Conservation (phyloP, 2,329 filamentous ascomycete genomes). For the Sclerotinia subarctica region DNA sequence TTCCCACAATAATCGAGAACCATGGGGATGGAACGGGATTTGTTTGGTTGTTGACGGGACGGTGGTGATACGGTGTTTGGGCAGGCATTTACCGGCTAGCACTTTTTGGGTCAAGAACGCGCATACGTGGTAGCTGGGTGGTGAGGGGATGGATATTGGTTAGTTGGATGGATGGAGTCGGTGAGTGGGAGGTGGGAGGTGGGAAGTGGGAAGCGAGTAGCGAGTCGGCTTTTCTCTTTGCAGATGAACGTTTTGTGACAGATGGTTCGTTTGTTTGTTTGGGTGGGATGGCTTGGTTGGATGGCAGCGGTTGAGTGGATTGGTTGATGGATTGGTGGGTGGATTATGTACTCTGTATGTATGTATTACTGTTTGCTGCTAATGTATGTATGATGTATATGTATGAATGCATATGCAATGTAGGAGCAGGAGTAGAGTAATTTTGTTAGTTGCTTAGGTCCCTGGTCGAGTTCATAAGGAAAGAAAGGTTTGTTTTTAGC, state of each 20-base stretch:
- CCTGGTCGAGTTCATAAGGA: not conserved
- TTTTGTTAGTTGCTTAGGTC: not conserved
- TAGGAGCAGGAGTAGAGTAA: not conserved
- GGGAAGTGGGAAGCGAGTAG: too few species aligned
- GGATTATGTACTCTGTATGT: not conserved
- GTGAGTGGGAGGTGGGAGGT: constrained; percentile 1
- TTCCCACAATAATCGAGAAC: not conserved
- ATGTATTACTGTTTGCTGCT: not conserved
- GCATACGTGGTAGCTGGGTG: constrained; percentile 8
- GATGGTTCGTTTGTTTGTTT: not conserved
- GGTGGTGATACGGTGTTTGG: not conserved
- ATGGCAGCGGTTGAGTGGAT: not conserved
- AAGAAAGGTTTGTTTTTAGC: too few species aligned
- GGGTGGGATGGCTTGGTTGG: not conserved
- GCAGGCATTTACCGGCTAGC: not conserved
- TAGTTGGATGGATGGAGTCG: not conserved
- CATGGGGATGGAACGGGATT: not conserved
- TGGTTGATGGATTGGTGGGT: not conserved
- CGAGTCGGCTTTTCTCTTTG: not conserved
- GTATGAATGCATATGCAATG: constrained; percentile 16
- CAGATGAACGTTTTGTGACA: constrained; percentile 1
- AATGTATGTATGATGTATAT: constrained; percentile 6
- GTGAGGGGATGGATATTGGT: not conserved
- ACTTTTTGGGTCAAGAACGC: not conserved
- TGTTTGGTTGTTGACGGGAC: not conserved